A percentile compares a stretch with the other conserved stretches of the same genome.
phyloP scores from a whole-genome alignment of 805 yeast genomes.

The Candida stauntonica region DNA sequence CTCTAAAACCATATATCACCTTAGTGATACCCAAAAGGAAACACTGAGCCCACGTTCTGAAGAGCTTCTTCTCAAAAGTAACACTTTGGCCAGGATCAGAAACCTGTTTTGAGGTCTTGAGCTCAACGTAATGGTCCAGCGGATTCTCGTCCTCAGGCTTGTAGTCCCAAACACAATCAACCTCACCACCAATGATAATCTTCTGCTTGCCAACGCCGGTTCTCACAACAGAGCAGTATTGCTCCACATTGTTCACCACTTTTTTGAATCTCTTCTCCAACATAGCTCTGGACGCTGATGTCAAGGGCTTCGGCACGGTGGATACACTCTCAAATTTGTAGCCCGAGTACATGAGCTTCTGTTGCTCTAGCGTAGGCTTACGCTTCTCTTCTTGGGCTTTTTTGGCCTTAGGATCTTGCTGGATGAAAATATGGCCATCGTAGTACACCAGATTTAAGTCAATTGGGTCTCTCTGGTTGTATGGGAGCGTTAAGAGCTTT shows the following conservation, averaged over 20 bases:
- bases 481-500: slow-evolving; percentile 64
- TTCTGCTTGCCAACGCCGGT: slow-evolving; percentile 77
- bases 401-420: slow-evolving; percentile 30
- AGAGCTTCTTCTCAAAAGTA: slow-evolving; percentile 70
- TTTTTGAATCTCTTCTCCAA: slow-evolving; percentile 63
- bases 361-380: slow-evolving; percentile 26
- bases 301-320: slow-evolving; percentile 75
- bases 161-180: slow-evolving; percentile 86
- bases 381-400: slow-evolving; percentile 27
- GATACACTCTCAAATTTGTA: slow-evolving; percentile 82
- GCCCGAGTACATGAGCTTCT: slow-evolving; percentile 56
- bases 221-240: slow-evolving; percentile 73
- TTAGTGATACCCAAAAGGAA: slow-evolving; percentile 82
- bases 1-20: slow-evolving; percentile 83
- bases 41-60: slow-evolving; percentile 89
- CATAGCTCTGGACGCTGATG: slow-evolving; percentile 54
- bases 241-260: slow-evolving; percentile 66
- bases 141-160: slow-evolving; percentile 45
- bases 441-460: slow-evolving; percentile 60
- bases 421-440: slow-evolving; percentile 72
- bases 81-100: slow-evolving; percentile 52
- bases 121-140: slow-evolving; percentile 74
- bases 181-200: slow-evolving; percentile 80
- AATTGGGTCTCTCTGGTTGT: slow-evolving; percentile 49
- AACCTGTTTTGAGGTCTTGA: slow-evolving; percentile 66